Base-by-base conservation (phyloP, 1,139 yeast species). In the Debaryomyces sp. region DNA sequence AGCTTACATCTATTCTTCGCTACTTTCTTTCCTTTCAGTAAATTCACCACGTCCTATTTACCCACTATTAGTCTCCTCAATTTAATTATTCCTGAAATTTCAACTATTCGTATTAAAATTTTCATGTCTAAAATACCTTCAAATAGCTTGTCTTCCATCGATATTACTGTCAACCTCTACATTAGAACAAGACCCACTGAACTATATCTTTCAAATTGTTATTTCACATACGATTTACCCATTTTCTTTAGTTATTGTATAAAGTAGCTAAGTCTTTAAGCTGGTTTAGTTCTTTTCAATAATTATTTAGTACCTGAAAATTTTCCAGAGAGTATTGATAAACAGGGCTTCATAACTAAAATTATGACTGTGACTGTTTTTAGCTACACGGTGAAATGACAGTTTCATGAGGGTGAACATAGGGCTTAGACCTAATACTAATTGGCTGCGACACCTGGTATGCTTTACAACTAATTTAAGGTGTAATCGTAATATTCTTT, bases 181-280 rank as follows among this genome's bases (percentile, higher is more conserved):
- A 15, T 23, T n/a, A n/a, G 26, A 21, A 27, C 18, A 36, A 26
- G 26, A 22, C 7, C 1, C 6, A 10, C 38, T 21, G 26, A 35
- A 35, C 38, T 21, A 35, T 32, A 40, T 40, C 34, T 23, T 8
- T 22, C 26, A 35, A 21, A 32, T 15, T 27, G n/a, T 30, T 23
- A 34, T 23, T 17, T 49, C 65, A 77, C 86, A 74, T 82, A 84
- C 88, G 88, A 83, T 82, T 85, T 84, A 84, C 89, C 90, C 90
- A 85, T 85, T 62, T 77, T 43, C 27, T 22, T 35, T n/a, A 13
- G 46, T 43, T 43, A 36, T 43, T 36, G 46, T 43, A 38, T 43
- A 27, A 43, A 36, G 40, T 27, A 35, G 36, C 34, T 36, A 34
- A 42, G 23, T 36, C 36, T 36, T n/a, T 36, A 21, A 21, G 23